phyloP scores from a whole-genome alignment of 257 asterid genomes.

The Euphrasia confusa region DNA sequence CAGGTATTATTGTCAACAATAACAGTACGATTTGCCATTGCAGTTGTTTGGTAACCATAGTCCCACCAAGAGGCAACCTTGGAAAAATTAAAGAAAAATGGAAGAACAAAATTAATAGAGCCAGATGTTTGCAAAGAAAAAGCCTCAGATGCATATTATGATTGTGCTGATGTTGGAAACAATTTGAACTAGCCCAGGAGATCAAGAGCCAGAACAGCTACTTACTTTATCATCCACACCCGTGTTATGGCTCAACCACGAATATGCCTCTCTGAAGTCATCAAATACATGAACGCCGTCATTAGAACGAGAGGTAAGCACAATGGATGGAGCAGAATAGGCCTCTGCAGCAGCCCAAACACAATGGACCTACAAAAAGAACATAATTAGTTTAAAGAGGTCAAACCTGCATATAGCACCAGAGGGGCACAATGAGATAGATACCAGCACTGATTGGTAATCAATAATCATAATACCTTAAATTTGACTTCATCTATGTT shows the following conservation, averaged over 20 bases:
- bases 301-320: constrained; percentile 70
- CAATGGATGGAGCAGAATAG: constrained; percentile 98
- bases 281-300: constrained; percentile 98
- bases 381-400: constrained; percentile 23
- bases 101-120: constrained; percentile 15
- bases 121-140: background rate
- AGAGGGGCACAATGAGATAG: constrained; percentile 11
- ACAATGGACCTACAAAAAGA: constrained; percentile 70
- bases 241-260: constrained; percentile 97
- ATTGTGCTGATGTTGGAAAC: constrained; percentile 4
- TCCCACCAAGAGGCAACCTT: constrained; percentile 99
- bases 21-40: constrained; percentile 99
- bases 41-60: constrained; percentile 99
- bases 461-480: constrained; percentile 6
- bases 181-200: constrained; percentile 12
- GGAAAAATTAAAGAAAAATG: constrained; percentile 27
- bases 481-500: background rate
- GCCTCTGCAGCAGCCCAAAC: constrained; percentile 99
- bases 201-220: constrained; percentile 21
- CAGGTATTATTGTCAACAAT: constrained; percentile 97
- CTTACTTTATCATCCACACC: constrained; percentile 95
- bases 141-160: background rate
- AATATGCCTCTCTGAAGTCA: constrained; percentile 99
- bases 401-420: constrained; percentile 17
- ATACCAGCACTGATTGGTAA: constrained; percentile 10